These are phyloP conservation scores for Candida easanensis DNA, from an alignment of 805 yeast species.

Conservation along the genomic window DNA sequence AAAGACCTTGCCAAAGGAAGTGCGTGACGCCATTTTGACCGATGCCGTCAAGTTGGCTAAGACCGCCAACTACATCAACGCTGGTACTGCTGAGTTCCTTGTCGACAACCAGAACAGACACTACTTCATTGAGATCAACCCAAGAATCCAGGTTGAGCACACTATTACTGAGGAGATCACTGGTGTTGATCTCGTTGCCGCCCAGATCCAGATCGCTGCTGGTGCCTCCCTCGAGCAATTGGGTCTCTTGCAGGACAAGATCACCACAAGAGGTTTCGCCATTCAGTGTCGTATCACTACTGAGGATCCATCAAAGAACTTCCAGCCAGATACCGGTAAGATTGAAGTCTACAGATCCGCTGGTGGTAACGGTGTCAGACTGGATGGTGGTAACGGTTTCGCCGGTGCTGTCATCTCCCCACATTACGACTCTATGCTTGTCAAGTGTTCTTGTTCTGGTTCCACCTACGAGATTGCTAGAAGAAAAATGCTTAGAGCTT, in stretches of 20 bases:
- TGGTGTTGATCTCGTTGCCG: slow-evolving; percentile 96
- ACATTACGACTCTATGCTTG: slow-evolving; percentile 97
- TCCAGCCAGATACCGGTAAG: slow-evolving; percentile 98
- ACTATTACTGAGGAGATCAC: slow-evolving; percentile 98
- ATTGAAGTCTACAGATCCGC: slow-evolving; percentile 97
- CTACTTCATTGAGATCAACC: slow-evolving; percentile 96
- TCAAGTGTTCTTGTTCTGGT: slow-evolving; percentile 96
- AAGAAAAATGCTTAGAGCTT: slow-evolving; percentile 95
- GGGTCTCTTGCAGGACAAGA: slow-evolving; percentile 90
- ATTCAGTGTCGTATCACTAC: slow-evolving; percentile 99
- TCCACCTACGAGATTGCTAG: slow-evolving; percentile 95
- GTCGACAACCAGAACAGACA: slow-evolving; percentile 93
- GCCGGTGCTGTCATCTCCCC: slow-evolving; percentile 97
- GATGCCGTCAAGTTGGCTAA: slow-evolving; percentile 94
- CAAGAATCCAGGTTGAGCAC: slow-evolving; percentile 97
- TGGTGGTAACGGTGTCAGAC: slow-evolving; percentile 98
- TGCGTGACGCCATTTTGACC: slow-evolving; percentile 86
- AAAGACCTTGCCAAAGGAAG: slow-evolving; percentile 74
- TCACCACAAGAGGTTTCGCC: slow-evolving; percentile 95
- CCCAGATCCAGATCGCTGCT: slow-evolving; percentile 98
- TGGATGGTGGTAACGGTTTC: slow-evolving; percentile 98
- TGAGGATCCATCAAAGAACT: slow-evolving; percentile 93
- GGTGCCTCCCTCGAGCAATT: slow-evolving; percentile 92
- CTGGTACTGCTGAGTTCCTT: slow-evolving; percentile 97
- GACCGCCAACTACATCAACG: slow-evolving; percentile 88